A percentile compares a stretch with the other conserved stretches of the same genome.
Conservation (phyloP, 129 eudicot species). For the Deinandra increscens region DNA sequence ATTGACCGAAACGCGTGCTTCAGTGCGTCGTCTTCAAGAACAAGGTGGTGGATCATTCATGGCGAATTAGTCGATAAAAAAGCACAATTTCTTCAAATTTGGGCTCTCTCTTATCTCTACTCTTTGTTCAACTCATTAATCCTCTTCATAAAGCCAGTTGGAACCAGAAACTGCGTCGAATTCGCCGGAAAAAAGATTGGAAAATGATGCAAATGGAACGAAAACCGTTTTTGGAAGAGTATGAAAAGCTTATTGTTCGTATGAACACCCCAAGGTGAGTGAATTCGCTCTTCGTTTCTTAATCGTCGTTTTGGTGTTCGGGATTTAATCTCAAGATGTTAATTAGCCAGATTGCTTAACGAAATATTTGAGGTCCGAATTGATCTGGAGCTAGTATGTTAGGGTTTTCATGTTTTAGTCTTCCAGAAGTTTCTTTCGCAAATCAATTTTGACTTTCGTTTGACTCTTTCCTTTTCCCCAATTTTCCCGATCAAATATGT, state of each 20-base stretch:
- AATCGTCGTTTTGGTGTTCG: not conserved
- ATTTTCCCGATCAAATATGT: conserved; percentile 3
- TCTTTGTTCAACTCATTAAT: not conserved
- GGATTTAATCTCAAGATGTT: too few relatives aligned
- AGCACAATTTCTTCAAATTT: not conserved
- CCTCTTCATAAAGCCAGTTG: conserved; percentile 4
- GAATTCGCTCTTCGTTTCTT: not conserved
- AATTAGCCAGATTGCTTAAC: too few relatives aligned
- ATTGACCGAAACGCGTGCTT: conserved; percentile 13
- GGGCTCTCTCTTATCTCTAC: conserved; percentile 23
- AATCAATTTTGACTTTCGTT: conserved; percentile 32
- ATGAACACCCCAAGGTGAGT: conserved; percentile 75
- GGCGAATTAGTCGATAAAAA: conserved; percentile 1
- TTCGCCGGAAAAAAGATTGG: not conserved
- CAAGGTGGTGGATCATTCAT: not conserved
- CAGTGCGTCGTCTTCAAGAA: not conserved
- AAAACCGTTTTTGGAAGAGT: conserved; percentile 66
- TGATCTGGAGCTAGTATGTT: too few relatives aligned
- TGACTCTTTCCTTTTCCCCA: not conserved
- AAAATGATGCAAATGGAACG: conserved; percentile 61
- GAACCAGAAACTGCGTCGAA: not conserved
- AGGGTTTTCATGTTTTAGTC: not conserved
- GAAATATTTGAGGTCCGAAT: too few relatives aligned
- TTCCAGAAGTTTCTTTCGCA: conserved; percentile 25
- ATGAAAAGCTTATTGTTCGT: conserved; percentile 79